Percentiles rank a stretch among this genome's conserved stretches.
Conservation (phyloP, 2,329 filamentous ascomycete species). For the Aspergillus fructus region DNA sequence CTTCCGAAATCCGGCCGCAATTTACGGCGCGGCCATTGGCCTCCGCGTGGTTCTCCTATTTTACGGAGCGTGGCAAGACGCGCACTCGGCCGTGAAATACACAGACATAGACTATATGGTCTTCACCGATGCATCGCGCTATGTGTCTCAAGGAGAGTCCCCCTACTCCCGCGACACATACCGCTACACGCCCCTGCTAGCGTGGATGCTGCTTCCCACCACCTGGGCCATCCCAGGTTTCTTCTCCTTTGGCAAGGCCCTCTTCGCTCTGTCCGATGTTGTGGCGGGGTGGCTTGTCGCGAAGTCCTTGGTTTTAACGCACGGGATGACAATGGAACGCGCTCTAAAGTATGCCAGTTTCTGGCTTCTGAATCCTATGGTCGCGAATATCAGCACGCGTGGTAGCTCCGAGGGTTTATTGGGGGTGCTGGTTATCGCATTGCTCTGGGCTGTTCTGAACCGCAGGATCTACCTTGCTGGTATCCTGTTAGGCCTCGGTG, state of each 20-base stretch:
- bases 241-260: conserved; percentile 78
- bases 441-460: conserved; percentile 78
- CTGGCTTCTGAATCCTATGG: conserved; percentile 97
- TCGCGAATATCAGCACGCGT: conserved; percentile 91
- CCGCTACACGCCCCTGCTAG: conserved; percentile 90
- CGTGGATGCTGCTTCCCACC: conserved; percentile 86
- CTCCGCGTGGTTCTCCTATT: conserved; percentile 74
- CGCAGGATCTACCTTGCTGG: conserved; percentile 66
- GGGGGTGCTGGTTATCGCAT: conserved; percentile 75
- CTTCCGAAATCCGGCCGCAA: conserved; percentile 32
- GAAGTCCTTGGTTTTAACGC: conserved; percentile 49
- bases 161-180: conserved; percentile 93
- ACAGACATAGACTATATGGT: conserved; percentile 99
- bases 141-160: conserved; percentile 64
- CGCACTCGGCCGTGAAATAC: conserved; percentile 89
- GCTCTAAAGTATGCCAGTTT: conserved; percentile 78
- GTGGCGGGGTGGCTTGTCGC: conserved; percentile 78
- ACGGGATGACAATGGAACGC: conserved; percentile 50
- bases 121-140: conserved; percentile 91
- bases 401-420: conserved; percentile 91
- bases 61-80: conserved; percentile 92
- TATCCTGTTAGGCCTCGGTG: conserved; percentile 72
- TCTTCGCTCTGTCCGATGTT: conserved; percentile 83
- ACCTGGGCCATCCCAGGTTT: conserved; percentile 49
- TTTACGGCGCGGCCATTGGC: conserved; percentile 46